A percentile compares a stretch with the other conserved stretches of the same genome.
phyloP scores from a whole-genome alignment of 148 eudicot genomes.

The Persicaria maculosa region DNA sequence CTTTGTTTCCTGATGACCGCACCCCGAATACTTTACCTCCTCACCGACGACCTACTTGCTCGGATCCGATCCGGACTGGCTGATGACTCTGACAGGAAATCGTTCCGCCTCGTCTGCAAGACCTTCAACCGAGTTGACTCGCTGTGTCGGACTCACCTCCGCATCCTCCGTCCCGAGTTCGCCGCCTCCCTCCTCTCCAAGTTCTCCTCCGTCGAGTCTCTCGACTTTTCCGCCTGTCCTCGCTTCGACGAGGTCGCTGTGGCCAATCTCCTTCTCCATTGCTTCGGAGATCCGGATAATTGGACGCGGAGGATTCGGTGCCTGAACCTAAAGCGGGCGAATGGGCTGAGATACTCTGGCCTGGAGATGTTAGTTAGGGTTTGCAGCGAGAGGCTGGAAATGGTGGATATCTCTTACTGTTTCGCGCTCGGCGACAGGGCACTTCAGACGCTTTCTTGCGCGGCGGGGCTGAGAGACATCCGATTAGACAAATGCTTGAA shows the following conservation, averaged over 20 bases:
- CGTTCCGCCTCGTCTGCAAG: slow-evolving; percentile 53
- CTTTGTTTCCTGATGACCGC: background rate
- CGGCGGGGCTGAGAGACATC: slow-evolving; percentile 35
- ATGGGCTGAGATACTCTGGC: slow-evolving; percentile 16
- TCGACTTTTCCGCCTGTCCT: slow-evolving; percentile 68
- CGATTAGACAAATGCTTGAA: slow-evolving; percentile 51
- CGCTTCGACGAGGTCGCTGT: slow-evolving; percentile 37
- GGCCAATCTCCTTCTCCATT: slow-evolving; percentile 8
- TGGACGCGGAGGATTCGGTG: slow-evolving; percentile 17
- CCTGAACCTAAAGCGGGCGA: slow-evolving; percentile 18
- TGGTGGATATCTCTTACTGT: slow-evolving; percentile 42
- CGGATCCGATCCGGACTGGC: slow-evolving; percentile 29
- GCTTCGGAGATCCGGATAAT: slow-evolving; percentile 5
- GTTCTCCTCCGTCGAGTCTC: slow-evolving; percentile 24
- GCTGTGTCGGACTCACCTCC: slow-evolving; percentile 39
- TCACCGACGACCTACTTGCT: slow-evolving; percentile 51
- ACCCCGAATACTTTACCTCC: slow-evolving; percentile 23
- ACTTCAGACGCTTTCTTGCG: slow-evolving; percentile 45
- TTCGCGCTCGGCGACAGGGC: slow-evolving; percentile 55
- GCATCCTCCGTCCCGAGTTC: slow-evolving; percentile 47
- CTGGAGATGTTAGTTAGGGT: slow-evolving; percentile 29
- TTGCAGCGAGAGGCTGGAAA: slow-evolving; percentile 30
- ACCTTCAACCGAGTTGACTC: slow-evolving; percentile 43
- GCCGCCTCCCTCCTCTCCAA: slow-evolving; percentile 32
- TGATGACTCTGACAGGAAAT: slow-evolving; percentile 32